Base-by-base conservation (phyloP, 805 yeast species). In the Hanseniaspora clermontiae region DNA sequence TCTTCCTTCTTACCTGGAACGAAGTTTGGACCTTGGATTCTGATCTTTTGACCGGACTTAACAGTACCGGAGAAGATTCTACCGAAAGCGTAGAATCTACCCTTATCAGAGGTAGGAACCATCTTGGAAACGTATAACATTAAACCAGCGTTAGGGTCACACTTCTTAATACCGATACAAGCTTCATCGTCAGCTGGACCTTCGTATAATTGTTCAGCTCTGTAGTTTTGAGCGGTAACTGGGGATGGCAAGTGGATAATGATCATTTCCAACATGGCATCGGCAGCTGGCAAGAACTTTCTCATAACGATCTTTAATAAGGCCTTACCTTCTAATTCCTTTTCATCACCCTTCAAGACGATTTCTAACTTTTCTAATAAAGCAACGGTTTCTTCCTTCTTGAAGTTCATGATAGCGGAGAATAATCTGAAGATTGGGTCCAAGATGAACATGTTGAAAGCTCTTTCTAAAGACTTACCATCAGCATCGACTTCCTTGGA, bases 61-160 rank as follows among this genome's bases (percentile, higher is more conserved):
- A 93, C 97, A 71, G 97, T 91, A 89, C 98, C 98, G 68, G 97
- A 87, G 81, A 91, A 91, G 74, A 91, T 97, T 83, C 98, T 93
- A 78, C 98, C 98, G 81, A 91, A 93, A 73, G 98, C 98, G 85
- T 89, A 91, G 95, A 91, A 91, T 81, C 98, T 89, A 84, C 98
- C 98, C 83, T 91, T 93, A 78, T 91, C 98, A 68, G 97, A 91
- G 74, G 98, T 91, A 78, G 98, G 98, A 68, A 91, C 97, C 98
- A 91, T 91, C 96, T 91, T 91, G 78, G 97, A 93, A 72, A 91
- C 93, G 89, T 91, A 91, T 73, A 91, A 83, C 98, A 91, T 91
- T 73, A 91, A 85, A 74, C 91, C 97, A 69, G 95, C 96, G 71
- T 76, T 84, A 72, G 97, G 96, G 80, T 91, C 97, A 85, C 98